Percentiles rank a stretch among this genome's conserved stretches.
Conservation (phyloP, 306 rosid genomes). For the Astragalus membranaceus region DNA sequence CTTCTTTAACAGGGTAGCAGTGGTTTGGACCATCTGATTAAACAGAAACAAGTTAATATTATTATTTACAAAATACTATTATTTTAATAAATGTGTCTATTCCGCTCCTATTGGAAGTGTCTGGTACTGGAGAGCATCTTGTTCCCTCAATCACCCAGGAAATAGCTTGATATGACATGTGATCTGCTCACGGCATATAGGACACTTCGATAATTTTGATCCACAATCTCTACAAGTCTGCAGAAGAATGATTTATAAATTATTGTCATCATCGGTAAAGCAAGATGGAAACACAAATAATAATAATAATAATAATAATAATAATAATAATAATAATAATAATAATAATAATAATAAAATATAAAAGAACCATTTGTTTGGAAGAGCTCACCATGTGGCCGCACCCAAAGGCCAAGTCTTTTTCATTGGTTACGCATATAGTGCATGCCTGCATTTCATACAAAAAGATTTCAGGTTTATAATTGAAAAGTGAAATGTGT, state of each 20-base stretch:
- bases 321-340: too few species aligned
- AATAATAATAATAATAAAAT: not conserved
- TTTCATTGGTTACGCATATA: conserved; percentile 20
- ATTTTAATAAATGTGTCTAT: too few species aligned
- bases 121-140: too few species aligned
- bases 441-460: conserved; percentile 24
- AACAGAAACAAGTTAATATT: too few species aligned
- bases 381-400: conserved; percentile 37
- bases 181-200: conserved; percentile 37
- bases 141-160: conserved; percentile 13
- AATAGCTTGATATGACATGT: conserved; percentile 24
- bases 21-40: too few species aligned
- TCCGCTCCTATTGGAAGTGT: too few species aligned
- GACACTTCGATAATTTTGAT: conserved; percentile 29
- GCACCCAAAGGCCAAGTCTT: conserved; percentile 35
- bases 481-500: not conserved
- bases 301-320: too few species aligned
- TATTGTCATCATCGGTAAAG: not conserved
- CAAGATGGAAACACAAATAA: not conserved
- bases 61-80: too few species aligned
- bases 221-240: conserved; percentile 47
- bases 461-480: too few species aligned
- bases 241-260: not conserved
- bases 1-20: too few species aligned
- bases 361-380: not conserved